A percentile compares a stretch with the other conserved stretches of the same genome.
phyloP scores from a whole-genome alignment of 208 protist species.

The Angomonas deanei region DNA sequence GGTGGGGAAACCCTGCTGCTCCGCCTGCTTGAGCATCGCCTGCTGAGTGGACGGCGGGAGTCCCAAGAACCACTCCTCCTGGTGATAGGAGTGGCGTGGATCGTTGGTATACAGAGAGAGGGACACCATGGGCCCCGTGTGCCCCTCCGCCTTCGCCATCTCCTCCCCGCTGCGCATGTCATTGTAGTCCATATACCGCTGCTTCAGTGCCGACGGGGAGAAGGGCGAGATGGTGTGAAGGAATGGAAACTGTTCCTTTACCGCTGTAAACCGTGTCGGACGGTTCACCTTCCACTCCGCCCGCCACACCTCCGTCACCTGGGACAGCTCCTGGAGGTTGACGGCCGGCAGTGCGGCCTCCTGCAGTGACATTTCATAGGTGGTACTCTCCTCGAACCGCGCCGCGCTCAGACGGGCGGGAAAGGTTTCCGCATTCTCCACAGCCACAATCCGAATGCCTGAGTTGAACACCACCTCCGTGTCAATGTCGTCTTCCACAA shows the following conservation, averaged over 20 bases:
- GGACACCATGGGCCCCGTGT: constrained; percentile 39
- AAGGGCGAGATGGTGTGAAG: not conserved
- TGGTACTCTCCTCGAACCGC: no score
- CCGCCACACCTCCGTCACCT: no score
- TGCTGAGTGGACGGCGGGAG: constrained; percentile 19
- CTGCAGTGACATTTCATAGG: no score
- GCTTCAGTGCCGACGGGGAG: constrained; percentile 3
- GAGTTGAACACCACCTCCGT: no score
- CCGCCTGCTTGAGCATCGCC: constrained; percentile 15
- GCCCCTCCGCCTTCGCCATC: not conserved
- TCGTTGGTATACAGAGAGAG: constrained; percentile 66
- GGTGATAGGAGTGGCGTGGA: constrained; percentile 24
- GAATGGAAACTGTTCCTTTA: not conserved
- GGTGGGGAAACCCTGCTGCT: constrained; percentile 5
- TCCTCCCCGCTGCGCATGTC: not conserved
- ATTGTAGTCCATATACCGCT: not conserved
- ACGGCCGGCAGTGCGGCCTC: no score
- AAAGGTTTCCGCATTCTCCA: no score
- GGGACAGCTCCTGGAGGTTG: no score
- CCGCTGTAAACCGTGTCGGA: no score
- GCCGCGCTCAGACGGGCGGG: no score
- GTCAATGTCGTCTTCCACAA: not conserved
- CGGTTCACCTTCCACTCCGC: no score
- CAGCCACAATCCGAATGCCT: no score
- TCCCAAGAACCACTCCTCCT: constrained; percentile 27